Conservation (phyloP, 805 yeast genomes). For the Tanozyma kutaoensis region DNA sequence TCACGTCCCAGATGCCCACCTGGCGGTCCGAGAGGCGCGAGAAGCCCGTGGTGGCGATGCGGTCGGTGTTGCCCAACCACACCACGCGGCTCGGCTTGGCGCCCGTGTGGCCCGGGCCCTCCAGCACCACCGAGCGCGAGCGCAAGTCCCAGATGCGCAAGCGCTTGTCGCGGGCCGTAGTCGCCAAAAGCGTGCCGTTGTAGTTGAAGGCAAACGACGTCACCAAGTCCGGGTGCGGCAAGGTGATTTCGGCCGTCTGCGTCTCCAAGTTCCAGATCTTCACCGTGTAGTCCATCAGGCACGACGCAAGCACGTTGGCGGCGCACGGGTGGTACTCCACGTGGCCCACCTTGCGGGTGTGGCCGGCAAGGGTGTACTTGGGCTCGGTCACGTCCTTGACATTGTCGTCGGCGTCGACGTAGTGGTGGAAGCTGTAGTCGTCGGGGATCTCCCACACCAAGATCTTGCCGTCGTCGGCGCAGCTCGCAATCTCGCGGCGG, state of each 20-base stretch:
- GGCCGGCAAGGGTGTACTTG: slow-evolving; percentile 62
- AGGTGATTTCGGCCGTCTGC: slow-evolving; percentile 56
- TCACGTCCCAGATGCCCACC: slow-evolving; percentile 85
- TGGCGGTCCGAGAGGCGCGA: slow-evolving; percentile 89
- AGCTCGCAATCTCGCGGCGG: slow-evolving; percentile 31
- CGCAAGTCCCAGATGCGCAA: slow-evolving; percentile 88
- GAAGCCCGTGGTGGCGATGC: slow-evolving; percentile 90
- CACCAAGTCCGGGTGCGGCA: slow-evolving; percentile 81
- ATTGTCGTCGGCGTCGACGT: slow-evolving; percentile 38
- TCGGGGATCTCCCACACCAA: slow-evolving; percentile 83
- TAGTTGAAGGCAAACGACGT: slow-evolving; percentile 89
- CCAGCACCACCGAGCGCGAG: slow-evolving; percentile 57
- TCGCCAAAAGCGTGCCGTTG: slow-evolving; percentile 77
- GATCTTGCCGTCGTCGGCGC: slow-evolving; percentile 34
- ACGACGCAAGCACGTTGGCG: slow-evolving; percentile 72
- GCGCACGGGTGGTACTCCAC: slow-evolving; percentile 85
- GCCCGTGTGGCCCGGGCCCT: slow-evolving; percentile 85
- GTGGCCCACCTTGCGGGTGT: slow-evolving; percentile 87
- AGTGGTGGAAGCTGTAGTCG: slow-evolving; percentile 58
- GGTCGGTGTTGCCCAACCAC: slow-evolving; percentile 82
- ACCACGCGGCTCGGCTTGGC: slow-evolving; percentile 81
- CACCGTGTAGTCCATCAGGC: slow-evolving; percentile 82
- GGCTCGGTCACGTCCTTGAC: slow-evolving; percentile 59
- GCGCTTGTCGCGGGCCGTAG: slow-evolving; percentile 83
- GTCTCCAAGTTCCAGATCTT: slow-evolving; percentile 82